Evolutionary conservation across 2,329 filamentous ascomycete species (phyloP).

Genomic region (Mycosphaerella sp.): DNA sequence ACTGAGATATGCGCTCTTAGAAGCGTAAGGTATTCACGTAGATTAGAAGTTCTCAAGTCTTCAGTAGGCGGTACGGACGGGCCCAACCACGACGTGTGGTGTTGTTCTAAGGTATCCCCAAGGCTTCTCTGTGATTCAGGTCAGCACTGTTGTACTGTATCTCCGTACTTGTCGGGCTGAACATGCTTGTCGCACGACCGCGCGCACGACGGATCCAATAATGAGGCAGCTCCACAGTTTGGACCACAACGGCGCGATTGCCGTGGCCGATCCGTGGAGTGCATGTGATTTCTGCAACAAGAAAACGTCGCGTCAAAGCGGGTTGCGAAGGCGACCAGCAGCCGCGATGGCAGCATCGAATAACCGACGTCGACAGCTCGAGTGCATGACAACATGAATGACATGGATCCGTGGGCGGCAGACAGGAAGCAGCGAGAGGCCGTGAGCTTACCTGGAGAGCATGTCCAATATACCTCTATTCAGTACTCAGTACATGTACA

Average conservation of each 20-base stretch:
- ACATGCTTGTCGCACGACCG: slow-evolving; percentile 5
- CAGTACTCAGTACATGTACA: no score
- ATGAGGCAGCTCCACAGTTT: neutral
- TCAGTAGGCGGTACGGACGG: neutral
- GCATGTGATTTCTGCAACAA: neutral
- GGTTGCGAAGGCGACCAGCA: neutral
- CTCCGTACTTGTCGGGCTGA: slow-evolving; percentile 1
- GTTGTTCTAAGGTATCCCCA: neutral
- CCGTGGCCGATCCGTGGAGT: neutral
- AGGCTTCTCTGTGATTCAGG: slow-evolving; percentile 1
- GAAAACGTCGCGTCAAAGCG: slow-evolving; percentile 4
- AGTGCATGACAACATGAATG: no score
- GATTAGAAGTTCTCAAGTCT: neutral
- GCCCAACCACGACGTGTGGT: neutral
- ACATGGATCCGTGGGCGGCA: slow-evolving; percentile 1
- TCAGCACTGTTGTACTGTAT: no score
- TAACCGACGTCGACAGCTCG: neutral
- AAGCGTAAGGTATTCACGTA: no score
- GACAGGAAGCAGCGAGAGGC: neutral
- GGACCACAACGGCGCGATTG: neutral
- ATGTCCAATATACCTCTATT: neutral
- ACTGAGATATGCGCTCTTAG: no score
- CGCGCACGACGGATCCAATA: neutral
- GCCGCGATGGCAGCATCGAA: neutral
- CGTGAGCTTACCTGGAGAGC: slow-evolving; percentile 1